A percentile compares a stretch with the other conserved stretches of the same genome.
phyloP scores from a whole-genome alignment of 1,284 basidiomycete genomes.

The Naganishia cerealis region DNA sequence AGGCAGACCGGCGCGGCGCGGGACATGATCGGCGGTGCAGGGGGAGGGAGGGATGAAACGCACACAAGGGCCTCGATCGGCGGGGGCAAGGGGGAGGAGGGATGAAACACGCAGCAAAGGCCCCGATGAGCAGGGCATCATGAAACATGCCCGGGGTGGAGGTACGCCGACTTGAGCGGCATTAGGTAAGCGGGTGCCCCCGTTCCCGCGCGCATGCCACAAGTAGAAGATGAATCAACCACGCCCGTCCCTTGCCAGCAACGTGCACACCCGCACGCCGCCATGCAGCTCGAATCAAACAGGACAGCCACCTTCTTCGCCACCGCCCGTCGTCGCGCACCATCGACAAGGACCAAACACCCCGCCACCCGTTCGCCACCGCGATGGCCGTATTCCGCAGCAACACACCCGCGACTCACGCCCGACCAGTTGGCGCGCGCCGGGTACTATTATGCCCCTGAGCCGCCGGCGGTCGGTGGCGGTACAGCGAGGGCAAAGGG shows the following conservation, averaged over 20 bases:
- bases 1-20: constrained; percentile 34
- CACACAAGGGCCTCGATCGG: no score
- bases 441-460: constrained; percentile 75
- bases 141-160: constrained; percentile 4
- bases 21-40: no score
- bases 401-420: constrained; percentile 59
- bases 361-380: constrained; percentile 24
- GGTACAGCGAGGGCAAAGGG: constrained; percentile 33
- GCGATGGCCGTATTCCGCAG: constrained; percentile 45
- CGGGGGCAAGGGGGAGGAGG: no score
- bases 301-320: constrained; percentile 9
- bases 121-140: neutral
- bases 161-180: neutral
- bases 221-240: constrained; percentile 1
- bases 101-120: no score
- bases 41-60: no score
- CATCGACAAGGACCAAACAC: neutral
- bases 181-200: constrained; percentile 1
- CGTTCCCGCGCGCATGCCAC: neutral
- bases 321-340: neutral
- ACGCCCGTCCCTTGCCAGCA: neutral
- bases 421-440: constrained; percentile 71
- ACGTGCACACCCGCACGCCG: neutral
- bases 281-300: constrained; percentile 18
- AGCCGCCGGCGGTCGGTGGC: constrained; percentile 57